phyloP scores from a whole-genome alignment of 164 flowering plant genomes.

The Magnolia sinica region DNA sequence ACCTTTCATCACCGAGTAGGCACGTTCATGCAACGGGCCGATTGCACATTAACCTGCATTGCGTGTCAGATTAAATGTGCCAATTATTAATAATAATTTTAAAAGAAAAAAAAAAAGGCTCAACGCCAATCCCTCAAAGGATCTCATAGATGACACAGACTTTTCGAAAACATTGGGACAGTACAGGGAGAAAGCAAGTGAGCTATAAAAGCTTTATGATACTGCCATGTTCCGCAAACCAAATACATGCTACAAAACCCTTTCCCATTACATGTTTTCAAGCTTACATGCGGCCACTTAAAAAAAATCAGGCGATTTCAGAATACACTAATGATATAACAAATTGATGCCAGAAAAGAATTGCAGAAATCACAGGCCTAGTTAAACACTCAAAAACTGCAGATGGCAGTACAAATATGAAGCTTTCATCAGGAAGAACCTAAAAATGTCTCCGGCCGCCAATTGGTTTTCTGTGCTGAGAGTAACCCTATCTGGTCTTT shows the following conservation, averaged over 20 bases:
- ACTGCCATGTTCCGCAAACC: neutral
- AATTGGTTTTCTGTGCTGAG: constrained; percentile 63
- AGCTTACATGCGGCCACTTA: neutral
- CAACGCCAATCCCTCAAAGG: too few relatives aligned
- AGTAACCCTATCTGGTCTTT: constrained; percentile 68
- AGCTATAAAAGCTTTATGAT: neutral
- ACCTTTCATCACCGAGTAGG: too few relatives aligned
- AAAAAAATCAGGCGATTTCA: neutral
- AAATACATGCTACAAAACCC: neutral
- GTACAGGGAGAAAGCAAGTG: too few relatives aligned
- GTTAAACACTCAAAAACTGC: neutral
- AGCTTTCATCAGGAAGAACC: constrained; percentile 31
- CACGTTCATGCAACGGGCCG: too few relatives aligned
- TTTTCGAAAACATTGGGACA: too few relatives aligned
- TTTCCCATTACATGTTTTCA: neutral
- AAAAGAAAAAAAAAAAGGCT: too few relatives aligned
- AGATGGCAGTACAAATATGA: neutral
- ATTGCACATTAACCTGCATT: too few relatives aligned
- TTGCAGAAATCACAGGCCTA: neutral
- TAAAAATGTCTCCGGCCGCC: constrained; percentile 52
- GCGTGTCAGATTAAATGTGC: too few relatives aligned
- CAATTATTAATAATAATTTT: too few relatives aligned
- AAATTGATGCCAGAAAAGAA: neutral
- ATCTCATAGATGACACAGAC: too few relatives aligned
- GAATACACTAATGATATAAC: neutral